Evolutionary conservation across 192 early-diverging fungal species (phyloP), one percentile per base, ranked within the genome.

Genomic region (Coemansia sp.): DNA sequence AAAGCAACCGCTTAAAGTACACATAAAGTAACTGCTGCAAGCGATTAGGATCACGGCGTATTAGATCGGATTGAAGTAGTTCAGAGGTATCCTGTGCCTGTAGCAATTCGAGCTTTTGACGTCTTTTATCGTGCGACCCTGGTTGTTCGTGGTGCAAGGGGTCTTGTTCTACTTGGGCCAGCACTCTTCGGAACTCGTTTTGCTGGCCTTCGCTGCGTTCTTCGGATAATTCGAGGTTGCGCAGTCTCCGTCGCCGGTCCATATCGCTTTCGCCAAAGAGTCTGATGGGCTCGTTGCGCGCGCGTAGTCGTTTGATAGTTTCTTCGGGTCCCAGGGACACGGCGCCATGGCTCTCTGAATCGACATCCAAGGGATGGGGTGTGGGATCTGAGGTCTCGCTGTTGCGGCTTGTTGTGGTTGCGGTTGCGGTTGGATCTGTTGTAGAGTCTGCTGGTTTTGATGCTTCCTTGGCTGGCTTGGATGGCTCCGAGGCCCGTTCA

Each of bases 191-290:
- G 64, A 95, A 99, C 64, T 97, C 95, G 75, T 97, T 97, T 15
- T 83, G 83, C 69, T 94, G 92, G 30, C 93, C 93, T 20, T 85
- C 83, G 27, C 78, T 67, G 19, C 83, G 78, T 53, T 95, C 90
- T 53, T 98, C 93, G 6, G 80, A 81, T 9, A 89, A 55, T 63
- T 96, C 93, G 32, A 97, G 53, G 14, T 76, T 67, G 50, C 90
- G 84, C 30, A 98, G 74, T 39, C 95, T 88, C 39, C 74, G 68
- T 32, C 86, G 82, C 17, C 96, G 87, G 56, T 87, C 75, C 24
- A 69, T 60, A 61, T 93, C 83, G 9, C 86, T 84, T 61, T 99
- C 96, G 34, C 86, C 96, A 65, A 99, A 99, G 30, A 97, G 66
- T 9, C 87, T 80, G 55, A 95, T 93, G 27, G 96, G 96, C 53